These are phyloP conservation scores for Lichtheimia ramosa DNA, from an alignment of 371 early-diverging fungal genomes.

Conservation along the genomic window DNA sequence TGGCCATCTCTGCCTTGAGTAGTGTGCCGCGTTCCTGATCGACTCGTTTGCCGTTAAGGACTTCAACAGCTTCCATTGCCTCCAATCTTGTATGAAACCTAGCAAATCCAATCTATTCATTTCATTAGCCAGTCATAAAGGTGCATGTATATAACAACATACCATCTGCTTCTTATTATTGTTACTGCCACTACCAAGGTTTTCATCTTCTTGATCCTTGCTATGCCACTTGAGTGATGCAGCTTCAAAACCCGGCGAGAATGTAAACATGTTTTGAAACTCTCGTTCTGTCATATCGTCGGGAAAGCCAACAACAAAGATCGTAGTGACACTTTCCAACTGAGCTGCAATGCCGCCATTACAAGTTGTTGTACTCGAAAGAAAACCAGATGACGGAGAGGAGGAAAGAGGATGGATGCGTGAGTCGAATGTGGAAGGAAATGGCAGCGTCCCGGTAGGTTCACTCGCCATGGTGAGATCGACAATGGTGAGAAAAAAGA, in stretches of 20 bases:
- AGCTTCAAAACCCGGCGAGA: slow-evolving; percentile 93
- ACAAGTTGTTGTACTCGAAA: slow-evolving; percentile 1
- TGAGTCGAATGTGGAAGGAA: slow-evolving; percentile 5
- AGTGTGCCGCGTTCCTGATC: slow-evolving; percentile 38
- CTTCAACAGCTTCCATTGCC: slow-evolving; percentile 33
- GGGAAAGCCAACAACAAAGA: slow-evolving; percentile 97
- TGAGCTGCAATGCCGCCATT: background rate
- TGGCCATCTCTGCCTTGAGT: slow-evolving; percentile 49
- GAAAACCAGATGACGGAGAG: slow-evolving; percentile 17
- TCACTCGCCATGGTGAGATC: slow-evolving; percentile 14
- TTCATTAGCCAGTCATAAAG: background rate
- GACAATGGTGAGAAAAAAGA: slow-evolving; percentile 2
- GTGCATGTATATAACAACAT: slow-evolving; percentile 23
- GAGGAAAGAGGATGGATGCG: slow-evolving; percentile 24
- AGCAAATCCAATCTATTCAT: slow-evolving; percentile 42
- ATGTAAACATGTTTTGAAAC: slow-evolving; percentile 96
- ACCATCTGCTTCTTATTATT: slow-evolving; percentile 83
- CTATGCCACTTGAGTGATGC: slow-evolving; percentile 86
- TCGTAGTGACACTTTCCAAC: slow-evolving; percentile 79
- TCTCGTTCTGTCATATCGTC: slow-evolving; percentile 96
- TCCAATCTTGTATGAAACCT: slow-evolving; percentile 37
- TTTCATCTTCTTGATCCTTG: slow-evolving; percentile 54
- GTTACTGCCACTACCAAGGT: slow-evolving; percentile 12
- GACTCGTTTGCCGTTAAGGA: slow-evolving; percentile 35
- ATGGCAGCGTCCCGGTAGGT: slow-evolving; percentile 8